Conservation (phyloP, 495 filamentous ascomycete genomes). For the Xylaria scruposa region DNA sequence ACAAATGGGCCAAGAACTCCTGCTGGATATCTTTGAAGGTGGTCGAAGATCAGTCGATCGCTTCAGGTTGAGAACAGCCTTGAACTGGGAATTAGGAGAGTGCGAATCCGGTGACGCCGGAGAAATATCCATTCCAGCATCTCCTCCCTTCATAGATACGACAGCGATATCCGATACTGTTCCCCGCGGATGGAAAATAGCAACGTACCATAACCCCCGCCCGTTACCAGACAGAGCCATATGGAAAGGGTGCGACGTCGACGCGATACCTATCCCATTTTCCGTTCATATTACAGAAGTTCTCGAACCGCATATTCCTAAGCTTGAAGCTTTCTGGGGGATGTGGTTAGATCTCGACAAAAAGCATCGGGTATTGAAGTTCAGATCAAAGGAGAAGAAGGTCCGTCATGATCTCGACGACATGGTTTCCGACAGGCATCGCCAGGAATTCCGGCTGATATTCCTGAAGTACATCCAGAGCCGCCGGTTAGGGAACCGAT, state of each 20-base stretch:
- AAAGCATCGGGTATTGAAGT: not conserved
- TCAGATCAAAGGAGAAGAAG: not conserved
- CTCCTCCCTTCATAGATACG: not conserved
- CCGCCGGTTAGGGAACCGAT: not conserved
- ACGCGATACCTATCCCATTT: not conserved
- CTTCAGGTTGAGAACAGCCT: not conserved
- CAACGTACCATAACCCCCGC: not conserved
- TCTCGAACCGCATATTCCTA: not conserved
- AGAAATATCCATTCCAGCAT: not conserved
- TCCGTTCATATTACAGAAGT: not conserved
- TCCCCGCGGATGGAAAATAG: not conserved
- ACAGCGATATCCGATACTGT: not conserved
- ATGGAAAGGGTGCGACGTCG: not conserved
- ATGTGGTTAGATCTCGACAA: not conserved
- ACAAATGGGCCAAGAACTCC: not conserved
- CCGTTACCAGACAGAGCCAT: not conserved
- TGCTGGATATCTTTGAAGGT: not conserved
- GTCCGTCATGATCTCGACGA: not conserved
- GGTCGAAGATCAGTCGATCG: not conserved
- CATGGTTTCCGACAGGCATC: not conserved
- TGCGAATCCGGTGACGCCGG: not conserved
- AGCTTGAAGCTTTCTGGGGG: not conserved
- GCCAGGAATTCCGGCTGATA: not conserved
- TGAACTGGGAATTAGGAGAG: not conserved
- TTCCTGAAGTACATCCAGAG: not conserved